Evolutionary conservation across 495 filamentous ascomycete species (phyloP).

Genomic region (Neurospora sp.): DNA sequence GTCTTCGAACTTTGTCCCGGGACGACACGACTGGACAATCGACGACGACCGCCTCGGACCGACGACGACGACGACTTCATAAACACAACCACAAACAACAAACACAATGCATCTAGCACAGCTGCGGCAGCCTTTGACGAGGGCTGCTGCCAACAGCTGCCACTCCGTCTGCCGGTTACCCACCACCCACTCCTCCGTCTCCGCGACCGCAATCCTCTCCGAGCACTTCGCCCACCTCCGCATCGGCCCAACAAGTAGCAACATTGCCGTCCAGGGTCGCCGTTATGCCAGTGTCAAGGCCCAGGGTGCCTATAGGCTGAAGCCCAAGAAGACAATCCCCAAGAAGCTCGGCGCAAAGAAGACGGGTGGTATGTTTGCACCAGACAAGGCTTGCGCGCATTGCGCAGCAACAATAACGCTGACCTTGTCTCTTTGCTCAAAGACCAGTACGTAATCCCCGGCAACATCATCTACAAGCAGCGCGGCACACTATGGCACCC

Average conservation of each 20-base stretch:
- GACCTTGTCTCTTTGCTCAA: not conserved
- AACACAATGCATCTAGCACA: slow-evolving; percentile 40
- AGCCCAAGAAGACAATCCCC: slow-evolving; percentile 74
- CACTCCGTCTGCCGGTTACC: slow-evolving; percentile 8
- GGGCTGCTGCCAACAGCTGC: slow-evolving; percentile 32
- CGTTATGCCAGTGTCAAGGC: slow-evolving; percentile 77
- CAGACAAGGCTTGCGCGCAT: not conserved
- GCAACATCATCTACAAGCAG: slow-evolving; percentile 97
- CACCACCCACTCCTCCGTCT: slow-evolving; percentile 12
- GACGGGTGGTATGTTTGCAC: slow-evolving; percentile 52
- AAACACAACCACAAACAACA: not conserved
- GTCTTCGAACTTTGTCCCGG: not conserved
- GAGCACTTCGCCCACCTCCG: slow-evolving; percentile 18
- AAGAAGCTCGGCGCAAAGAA: slow-evolving; percentile 95
- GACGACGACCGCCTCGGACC: not conserved
- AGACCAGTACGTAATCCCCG: slow-evolving; percentile 85
- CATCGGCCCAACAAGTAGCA: slow-evolving; percentile 6
- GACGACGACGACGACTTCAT: not conserved
- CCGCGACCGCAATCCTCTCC: slow-evolving; percentile 8
- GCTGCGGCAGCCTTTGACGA: slow-evolving; percentile 42
- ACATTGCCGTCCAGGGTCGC: slow-evolving; percentile 33
- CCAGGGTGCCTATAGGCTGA: slow-evolving; percentile 76
- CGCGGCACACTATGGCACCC: slow-evolving; percentile 90
- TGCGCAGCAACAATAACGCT: not conserved
- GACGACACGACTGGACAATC: not conserved